These are phyloP conservation scores for Helicocarpus griseus DNA, from an alignment of 2,329 filamentous ascomycete species.

Conservation along the genomic window DNA sequence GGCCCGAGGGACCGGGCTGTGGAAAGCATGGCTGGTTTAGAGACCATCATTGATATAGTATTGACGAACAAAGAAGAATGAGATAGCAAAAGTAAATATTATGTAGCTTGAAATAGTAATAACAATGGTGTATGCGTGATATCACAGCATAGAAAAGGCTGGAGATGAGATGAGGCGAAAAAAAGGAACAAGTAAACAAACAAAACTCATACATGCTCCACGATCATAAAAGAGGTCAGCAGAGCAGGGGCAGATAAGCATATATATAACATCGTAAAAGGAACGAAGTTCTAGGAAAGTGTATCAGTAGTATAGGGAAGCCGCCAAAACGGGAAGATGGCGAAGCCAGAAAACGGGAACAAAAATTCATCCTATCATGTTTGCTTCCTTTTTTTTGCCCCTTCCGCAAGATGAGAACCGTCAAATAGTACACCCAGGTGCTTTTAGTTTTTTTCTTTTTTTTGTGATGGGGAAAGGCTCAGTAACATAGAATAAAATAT, in stretches of 20 bases:
- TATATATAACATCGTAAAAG: conserved; percentile 4
- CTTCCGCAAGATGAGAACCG: neutral
- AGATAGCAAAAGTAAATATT: neutral
- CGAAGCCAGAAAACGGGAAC: neutral
- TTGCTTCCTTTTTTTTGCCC: neutral
- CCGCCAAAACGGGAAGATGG: neutral
- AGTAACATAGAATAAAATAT: neutral
- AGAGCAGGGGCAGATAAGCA: conserved; percentile 3
- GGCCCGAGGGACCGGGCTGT: too few species aligned
- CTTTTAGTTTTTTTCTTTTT: neutral
- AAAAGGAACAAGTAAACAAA: neutral
- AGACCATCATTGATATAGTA: neutral
- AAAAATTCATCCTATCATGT: neutral
- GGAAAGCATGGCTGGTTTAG: neutral
- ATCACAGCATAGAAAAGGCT: neutral
- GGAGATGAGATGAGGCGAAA: neutral
- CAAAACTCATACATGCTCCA: conserved; percentile 8
- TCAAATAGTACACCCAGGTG: neutral
- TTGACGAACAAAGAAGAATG: neutral
- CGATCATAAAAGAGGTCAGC: conserved; percentile 3
- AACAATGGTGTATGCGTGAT: neutral
- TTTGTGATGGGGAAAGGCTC: neutral
- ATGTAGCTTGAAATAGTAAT: neutral
- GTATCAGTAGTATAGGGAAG: neutral
- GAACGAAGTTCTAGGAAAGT: neutral